phyloP scores from a whole-genome alignment of 352 stramenopile species.

The Phytophthora tentaculata region DNA sequence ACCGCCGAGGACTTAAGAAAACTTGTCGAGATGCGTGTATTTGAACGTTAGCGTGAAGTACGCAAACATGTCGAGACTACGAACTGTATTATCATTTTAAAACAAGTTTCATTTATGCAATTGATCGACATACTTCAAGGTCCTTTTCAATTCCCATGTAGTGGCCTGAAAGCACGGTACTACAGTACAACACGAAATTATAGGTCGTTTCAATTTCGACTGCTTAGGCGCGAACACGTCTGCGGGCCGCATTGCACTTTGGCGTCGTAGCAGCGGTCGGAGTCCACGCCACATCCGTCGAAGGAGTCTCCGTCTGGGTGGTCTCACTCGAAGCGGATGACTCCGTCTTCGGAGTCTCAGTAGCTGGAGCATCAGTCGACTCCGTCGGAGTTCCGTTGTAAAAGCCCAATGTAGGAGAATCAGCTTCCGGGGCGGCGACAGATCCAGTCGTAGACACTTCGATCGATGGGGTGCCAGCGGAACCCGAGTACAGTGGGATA shows the following conservation, averaged over 20 bases:
- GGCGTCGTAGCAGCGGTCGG: neutral
- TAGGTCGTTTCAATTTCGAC: too few species aligned
- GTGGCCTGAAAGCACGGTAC: too few species aligned
- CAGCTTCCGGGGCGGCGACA: neutral
- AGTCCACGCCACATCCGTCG: neutral
- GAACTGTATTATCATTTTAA: too few species aligned
- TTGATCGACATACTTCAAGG: too few species aligned
- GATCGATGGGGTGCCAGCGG: neutral
- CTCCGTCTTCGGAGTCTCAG: neutral
- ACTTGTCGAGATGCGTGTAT: too few species aligned
- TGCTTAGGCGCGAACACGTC: neutral
- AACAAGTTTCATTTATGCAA: too few species aligned
- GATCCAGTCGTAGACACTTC: neutral
- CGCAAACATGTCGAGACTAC: too few species aligned
- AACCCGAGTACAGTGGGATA: constrained; percentile 32
- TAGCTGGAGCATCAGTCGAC: neutral
- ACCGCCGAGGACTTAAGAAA: too few species aligned
- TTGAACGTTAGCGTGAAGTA: too few species aligned
- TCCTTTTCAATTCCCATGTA: too few species aligned
- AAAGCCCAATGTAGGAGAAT: neutral
- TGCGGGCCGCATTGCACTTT: neutral
- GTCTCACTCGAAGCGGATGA: neutral
- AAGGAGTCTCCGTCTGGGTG: neutral
- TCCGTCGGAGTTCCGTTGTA: neutral
- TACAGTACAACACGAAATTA: too few species aligned